phyloP scores from a whole-genome alignment of 768 basidiomycete genomes.

The Guyanaporus albipodus region DNA sequence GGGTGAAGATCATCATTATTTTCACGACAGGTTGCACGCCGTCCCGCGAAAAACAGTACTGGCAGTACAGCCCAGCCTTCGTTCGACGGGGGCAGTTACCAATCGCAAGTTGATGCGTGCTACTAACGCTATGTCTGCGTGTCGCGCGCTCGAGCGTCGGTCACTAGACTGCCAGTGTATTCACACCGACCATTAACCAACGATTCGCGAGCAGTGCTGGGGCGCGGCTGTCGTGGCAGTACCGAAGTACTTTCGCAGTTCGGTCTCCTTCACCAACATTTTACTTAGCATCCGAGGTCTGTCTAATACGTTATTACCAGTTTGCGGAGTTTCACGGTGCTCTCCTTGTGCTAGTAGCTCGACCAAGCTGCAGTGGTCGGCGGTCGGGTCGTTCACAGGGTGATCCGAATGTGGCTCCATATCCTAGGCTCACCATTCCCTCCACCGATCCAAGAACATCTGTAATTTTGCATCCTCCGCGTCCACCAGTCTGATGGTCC shows the following conservation, averaged over 20 bases:
- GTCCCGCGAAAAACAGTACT: background rate
- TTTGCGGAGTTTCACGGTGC: background rate
- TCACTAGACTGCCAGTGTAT: too few relatives aligned
- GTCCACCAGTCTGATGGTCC: background rate
- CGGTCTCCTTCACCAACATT: background rate
- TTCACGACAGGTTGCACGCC: background rate
- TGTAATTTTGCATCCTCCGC: background rate
- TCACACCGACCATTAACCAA: background rate
- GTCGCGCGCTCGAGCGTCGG: too few relatives aligned
- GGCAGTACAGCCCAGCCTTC: background rate
- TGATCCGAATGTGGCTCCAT: background rate
- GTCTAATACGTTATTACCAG: background rate
- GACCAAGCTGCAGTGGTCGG: background rate
- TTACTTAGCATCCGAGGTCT: background rate
- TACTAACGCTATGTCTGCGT: too few relatives aligned
- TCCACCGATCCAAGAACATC: slow-evolving; percentile 1
- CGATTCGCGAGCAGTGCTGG: background rate
- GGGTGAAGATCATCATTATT: too few relatives aligned
- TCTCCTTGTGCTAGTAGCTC: background rate
- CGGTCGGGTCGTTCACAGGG: background rate
- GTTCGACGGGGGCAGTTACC: slow-evolving; percentile 1
- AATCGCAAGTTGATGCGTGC: background rate
- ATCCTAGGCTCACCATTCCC: background rate
- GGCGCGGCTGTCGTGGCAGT: background rate
- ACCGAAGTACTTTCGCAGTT: background rate